Evolutionary conservation across 1,139 yeast genomes (phyloP), one percentile per base, ranked within the genome.

Genomic region (Candida sojae): DNA sequence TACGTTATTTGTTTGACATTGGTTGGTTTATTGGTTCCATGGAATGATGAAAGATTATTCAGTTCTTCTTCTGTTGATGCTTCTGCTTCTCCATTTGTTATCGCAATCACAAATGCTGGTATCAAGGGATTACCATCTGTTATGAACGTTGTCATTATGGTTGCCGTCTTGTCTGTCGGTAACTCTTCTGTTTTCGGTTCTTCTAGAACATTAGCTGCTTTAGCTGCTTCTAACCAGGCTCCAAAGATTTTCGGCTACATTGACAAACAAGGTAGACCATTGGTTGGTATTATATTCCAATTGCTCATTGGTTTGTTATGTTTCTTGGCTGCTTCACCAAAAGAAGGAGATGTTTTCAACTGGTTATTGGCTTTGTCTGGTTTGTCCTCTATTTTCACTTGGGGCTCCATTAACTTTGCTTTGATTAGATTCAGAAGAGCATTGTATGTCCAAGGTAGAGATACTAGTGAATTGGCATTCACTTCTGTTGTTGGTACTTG

Each of bases 361-460:
- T 90, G 97, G 96, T 72, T 90, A 60, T 72, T 88, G 63, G 88
- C 96, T 26, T 72, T 91, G 43, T 86, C 96, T 12, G 95, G 96
- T 50, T 80, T 89, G 54, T 86, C 95, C 41, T 85, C 96, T 2
- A 75, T 90, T 49, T 88, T 89, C 66, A 87, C 95, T 6, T 89
- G 96, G 96, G 83, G 83, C 37, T 83, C 92, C 17, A 87, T 90
- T 58, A 83, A 86, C 62, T 62, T 86, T 48, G 83, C 90, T 57
- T 96, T 85, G 57, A 73, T 90, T 51, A 79, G 96, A 65, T 88
- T 89, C 70, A 83, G 97, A 72, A 66, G 75, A 46, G 96, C 96
- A 1, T 75, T 90, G 72, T 66, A 67, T 38, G 77, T 61, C 9
- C 87, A 86, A 67, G 89, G 89, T 49, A 80, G 87, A 66, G 71